phyloP scores from a whole-genome alignment of 2,329 filamentous ascomycete species.

The Magnaporthiopsis incrustans region DNA sequence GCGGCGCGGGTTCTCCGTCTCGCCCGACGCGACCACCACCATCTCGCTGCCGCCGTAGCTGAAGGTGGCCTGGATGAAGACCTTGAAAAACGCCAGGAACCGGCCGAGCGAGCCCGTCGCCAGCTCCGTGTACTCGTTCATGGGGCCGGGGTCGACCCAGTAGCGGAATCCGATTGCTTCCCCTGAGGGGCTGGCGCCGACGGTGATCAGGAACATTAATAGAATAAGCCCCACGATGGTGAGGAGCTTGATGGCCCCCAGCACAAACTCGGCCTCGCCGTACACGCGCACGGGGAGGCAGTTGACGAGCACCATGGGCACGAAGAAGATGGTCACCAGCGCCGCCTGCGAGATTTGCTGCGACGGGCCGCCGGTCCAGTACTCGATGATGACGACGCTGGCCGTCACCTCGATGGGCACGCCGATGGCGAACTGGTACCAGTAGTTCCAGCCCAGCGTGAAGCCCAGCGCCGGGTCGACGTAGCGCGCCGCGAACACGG shows the following conservation, averaged over 20 bases:
- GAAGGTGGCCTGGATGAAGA: conserved; percentile 27
- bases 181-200: conserved; percentile 35
- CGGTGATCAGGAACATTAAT: conserved; percentile 39
- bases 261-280: conserved; percentile 13
- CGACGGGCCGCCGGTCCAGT: conserved; percentile 53
- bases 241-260: conserved; percentile 31
- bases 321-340: conserved; percentile 7
- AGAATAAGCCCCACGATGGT: conserved; percentile 42
- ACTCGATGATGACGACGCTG: conserved; percentile 48
- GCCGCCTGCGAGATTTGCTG: conserved; percentile 34
- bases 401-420: conserved; percentile 40
- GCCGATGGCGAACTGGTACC: conserved; percentile 44
- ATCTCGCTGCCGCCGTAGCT: conserved; percentile 12
- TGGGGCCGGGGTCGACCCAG: conserved; percentile 34
- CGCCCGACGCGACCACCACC: conserved; percentile 13
- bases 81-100: conserved; percentile 35
- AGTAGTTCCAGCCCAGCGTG: conserved; percentile 44
- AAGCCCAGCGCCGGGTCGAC: conserved; percentile 40
- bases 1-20: conserved; percentile 13
- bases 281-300: conserved; percentile 11
- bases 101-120: conserved; percentile 27
- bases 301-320: conserved; percentile 7
- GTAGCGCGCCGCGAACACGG: conserved; percentile 39
- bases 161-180: conserved; percentile 37
- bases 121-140: conserved; percentile 30